Base-by-base conservation (phyloP, 1,139 yeast species). In the Candida albicans region DNA sequence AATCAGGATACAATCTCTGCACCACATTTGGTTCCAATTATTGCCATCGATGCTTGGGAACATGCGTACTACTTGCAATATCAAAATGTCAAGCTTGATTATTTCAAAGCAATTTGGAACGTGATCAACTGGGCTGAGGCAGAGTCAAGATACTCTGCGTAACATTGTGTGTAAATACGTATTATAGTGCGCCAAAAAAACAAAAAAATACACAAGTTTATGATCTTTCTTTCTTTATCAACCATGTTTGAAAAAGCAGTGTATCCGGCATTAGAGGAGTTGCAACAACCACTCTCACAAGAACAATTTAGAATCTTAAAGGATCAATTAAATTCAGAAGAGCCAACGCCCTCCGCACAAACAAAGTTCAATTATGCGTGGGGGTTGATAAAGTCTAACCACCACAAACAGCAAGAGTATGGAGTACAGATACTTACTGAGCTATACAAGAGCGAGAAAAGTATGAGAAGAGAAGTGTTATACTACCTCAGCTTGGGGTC, bases 321-420 rank as follows among this genome's bases (percentile, higher is more conserved):
- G 49, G 79, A 84, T 55, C 97, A 91, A 55, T 88, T 89, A 37
- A 79, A 82, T 30, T 73, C 85, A 2, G 99, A 95, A 61, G 84
- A 87, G 33, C 95, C 95, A 8, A 71, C 77, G 40, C 91, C 89
- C 0, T 75, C 90, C 0, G 75, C 88, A 0, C 97, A 89, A 62
- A 85, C 96, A 3, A 79, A 82, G 47, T 95, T 95, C 74, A 95
- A 93, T 64, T 88, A 87, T 57, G 96, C 97, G 0, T 95, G 99
- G 99, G 99, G 96, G 1, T 70, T 93, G 43, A 80, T 95, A 50
- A 90, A 90, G 60, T 82, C 96, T 4, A 58, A 65, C 40, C 68
- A 73, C 37, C 72, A 73, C 22, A 74, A 73, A 40, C 84, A 87
- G 48, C 96, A 88, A 58, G 77, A 84, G 52, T 74, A 84, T 43